These are phyloP conservation scores for Pythium folliculosum DNA, from an alignment of 352 stramenopile species.

Conservation along the genomic window DNA sequence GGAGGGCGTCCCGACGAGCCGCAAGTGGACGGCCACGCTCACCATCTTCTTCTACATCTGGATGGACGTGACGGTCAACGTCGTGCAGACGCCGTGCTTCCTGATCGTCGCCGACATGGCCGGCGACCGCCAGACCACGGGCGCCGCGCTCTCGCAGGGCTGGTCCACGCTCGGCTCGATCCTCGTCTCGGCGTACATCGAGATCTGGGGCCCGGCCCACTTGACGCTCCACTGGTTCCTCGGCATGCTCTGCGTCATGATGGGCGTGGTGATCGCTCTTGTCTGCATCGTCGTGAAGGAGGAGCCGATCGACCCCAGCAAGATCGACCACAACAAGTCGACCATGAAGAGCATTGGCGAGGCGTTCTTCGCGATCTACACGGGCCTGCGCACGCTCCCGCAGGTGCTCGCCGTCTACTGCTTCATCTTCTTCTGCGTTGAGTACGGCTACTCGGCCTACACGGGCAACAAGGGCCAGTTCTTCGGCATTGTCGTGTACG, in stretches of 20 bases:
- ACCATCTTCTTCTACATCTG: constrained; percentile 22
- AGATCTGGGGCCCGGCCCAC: constrained; percentile 46
- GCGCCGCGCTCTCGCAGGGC: constrained; percentile 42
- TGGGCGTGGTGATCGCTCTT: constrained; percentile 30
- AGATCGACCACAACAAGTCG: too few relatives aligned
- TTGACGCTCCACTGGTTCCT: constrained; percentile 48
- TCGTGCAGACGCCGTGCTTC: constrained; percentile 26
- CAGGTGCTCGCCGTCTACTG: constrained; percentile 34
- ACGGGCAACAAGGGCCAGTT: constrained; percentile 58
- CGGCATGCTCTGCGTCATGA: constrained; percentile 45
- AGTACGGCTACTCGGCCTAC: constrained; percentile 55
- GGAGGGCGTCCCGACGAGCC: neutral
- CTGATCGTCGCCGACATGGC: constrained; percentile 60
- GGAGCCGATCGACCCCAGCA: neutral
- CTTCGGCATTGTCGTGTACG: constrained; percentile 38
- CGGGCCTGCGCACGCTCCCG: constrained; percentile 36
- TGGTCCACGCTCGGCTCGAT: constrained; percentile 50
- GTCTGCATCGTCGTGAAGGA: constrained; percentile 29
- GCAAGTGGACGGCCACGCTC: neutral
- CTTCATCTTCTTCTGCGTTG: constrained; percentile 41
- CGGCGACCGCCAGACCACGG: constrained; percentile 46
- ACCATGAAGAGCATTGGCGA: too few relatives aligned
- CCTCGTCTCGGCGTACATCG: constrained; percentile 47
- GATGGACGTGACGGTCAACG: constrained; percentile 33
- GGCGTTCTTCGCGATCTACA: neutral